phyloP scores from a whole-genome alignment of 2,329 filamentous ascomycete species.

The Phialophora tarda region DNA sequence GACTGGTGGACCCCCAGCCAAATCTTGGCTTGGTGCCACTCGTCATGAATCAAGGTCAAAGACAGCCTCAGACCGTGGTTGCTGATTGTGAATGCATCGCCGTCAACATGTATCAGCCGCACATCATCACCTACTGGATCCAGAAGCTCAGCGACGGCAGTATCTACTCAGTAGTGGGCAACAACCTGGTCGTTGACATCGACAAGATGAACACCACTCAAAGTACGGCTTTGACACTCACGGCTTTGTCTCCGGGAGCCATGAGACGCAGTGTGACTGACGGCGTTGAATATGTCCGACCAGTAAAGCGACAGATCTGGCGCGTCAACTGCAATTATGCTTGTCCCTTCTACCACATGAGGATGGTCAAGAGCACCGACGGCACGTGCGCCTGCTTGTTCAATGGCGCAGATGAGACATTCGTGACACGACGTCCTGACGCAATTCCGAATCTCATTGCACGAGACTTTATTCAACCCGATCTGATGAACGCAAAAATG shows the following conservation, averaged over 20 bases:
- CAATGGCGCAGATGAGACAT: conserved; percentile 28
- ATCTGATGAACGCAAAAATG: conserved; percentile 34
- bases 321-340: conserved; percentile 24
- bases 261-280: conserved; percentile 25
- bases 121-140: conserved; percentile 37
- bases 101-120: conserved; percentile 38
- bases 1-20: conserved; percentile 29
- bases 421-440: conserved; percentile 17
- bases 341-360: conserved; percentile 35
- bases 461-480: conserved; percentile 27
- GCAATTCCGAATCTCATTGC: conserved; percentile 20
- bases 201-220: conserved; percentile 34
- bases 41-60: conserved; percentile 33
- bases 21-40: conserved; percentile 36
- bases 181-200: conserved; percentile 37
- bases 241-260: conserved; percentile 19
- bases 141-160: conserved; percentile 33
- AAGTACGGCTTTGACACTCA: conserved; percentile 31
- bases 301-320: conserved; percentile 31
- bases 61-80: conserved; percentile 29
- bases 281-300: conserved; percentile 19
- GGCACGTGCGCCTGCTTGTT: conserved; percentile 36
- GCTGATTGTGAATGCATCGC: conserved; percentile 38
- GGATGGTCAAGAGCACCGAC: conserved; percentile 27
- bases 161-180: conserved; percentile 35